Percentiles rank a stretch among this genome's conserved stretches.
phyloP scores from a whole-genome alignment of 805 yeast species.

The Metschnikowia borealis region DNA sequence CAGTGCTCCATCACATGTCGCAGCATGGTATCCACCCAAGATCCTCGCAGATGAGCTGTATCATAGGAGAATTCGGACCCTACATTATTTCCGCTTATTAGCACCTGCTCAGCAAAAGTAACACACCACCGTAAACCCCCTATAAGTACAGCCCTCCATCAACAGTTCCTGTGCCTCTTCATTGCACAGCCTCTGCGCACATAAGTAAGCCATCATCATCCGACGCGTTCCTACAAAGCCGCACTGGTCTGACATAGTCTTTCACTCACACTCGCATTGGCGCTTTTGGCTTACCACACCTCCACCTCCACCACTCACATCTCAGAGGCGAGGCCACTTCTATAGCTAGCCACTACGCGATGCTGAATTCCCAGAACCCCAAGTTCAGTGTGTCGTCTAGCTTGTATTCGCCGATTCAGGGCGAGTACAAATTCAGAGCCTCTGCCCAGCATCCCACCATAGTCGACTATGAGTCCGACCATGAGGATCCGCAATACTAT shows the following conservation, averaged over 20 bases:
- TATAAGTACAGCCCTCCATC: not conserved
- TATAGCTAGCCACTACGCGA: not conserved
- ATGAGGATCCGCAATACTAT: constrained; percentile 7
- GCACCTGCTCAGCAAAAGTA: not conserved
- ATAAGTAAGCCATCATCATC: not conserved
- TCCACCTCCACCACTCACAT: not conserved
- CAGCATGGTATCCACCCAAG: not conserved
- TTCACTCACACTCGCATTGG: not conserved
- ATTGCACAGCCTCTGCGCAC: not conserved
- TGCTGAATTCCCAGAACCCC: constrained; percentile 1
- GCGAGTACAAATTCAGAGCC: constrained; percentile 14
- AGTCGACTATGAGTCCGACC: constrained; percentile 17
- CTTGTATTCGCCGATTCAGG: constrained; percentile 27
- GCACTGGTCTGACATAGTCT: not conserved
- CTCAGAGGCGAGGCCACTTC: not conserved
- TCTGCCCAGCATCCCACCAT: constrained; percentile 11
- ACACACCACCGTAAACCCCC: not conserved
- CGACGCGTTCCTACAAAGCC: constrained; percentile 2
- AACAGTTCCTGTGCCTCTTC: not conserved
- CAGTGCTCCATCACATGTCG: not conserved
- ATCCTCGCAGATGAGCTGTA: not conserved
- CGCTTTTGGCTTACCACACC: not conserved
- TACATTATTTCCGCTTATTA: not conserved
- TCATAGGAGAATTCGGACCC: not conserved
- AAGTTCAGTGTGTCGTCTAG: constrained; percentile 31